Conservation (phyloP, 257 asterid species). For the Solanum paucissectum region DNA sequence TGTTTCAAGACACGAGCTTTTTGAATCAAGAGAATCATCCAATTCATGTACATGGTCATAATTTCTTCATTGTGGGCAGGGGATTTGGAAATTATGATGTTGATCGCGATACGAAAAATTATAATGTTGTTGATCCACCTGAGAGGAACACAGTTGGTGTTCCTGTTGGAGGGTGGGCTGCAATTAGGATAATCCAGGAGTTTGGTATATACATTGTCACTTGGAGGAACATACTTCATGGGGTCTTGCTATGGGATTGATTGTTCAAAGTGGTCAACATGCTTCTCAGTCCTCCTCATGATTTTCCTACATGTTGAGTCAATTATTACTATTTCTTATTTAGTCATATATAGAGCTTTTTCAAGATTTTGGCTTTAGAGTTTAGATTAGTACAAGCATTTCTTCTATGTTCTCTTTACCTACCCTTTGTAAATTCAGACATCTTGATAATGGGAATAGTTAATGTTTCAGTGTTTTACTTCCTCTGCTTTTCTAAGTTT, state of each 20-base stretch:
- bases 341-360: background rate
- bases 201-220: slow-evolving; percentile 81
- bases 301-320: slow-evolving; percentile 52
- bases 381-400: background rate
- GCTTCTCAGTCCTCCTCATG: slow-evolving; percentile 53
- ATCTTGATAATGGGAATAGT: background rate
- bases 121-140: slow-evolving; percentile 65
- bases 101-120: slow-evolving; percentile 22
- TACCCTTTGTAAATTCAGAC: background rate
- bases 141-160: slow-evolving; percentile 85
- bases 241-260: slow-evolving; percentile 72
- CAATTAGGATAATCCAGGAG: slow-evolving; percentile 79
- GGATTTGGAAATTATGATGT: slow-evolving; percentile 65
- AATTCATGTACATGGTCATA: slow-evolving; percentile 70
- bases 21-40: slow-evolving; percentile 71
- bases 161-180: slow-evolving; percentile 91
- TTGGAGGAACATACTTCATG: slow-evolving; percentile 74
- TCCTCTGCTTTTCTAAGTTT: background rate
- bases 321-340: background rate
- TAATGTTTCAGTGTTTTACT: background rate
- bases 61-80: slow-evolving; percentile 59
- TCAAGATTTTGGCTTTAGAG: background rate
- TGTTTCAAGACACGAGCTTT: slow-evolving; percentile 54
- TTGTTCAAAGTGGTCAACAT: slow-evolving; percentile 40
- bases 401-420: background rate